A percentile compares a stretch with the other conserved stretches of the same genome.
phyloP scores from a whole-genome alignment of 129 eudicot species.

The Heracleum sosnowskyi region DNA sequence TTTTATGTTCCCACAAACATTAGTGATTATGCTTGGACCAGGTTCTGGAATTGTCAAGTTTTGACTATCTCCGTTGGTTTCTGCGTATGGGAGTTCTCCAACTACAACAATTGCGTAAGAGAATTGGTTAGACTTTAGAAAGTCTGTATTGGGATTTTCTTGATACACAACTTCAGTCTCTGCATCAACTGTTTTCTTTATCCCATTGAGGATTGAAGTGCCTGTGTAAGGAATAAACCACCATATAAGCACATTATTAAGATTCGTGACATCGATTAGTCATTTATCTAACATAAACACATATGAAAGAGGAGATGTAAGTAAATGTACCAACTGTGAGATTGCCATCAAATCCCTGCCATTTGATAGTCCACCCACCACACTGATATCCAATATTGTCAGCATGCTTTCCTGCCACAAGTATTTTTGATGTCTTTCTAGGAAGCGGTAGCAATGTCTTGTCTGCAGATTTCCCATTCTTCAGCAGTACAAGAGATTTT shows the following conservation, averaged over 20 bases:
- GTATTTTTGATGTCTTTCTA: constrained; percentile 51
- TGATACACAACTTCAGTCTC: constrained; percentile 50
- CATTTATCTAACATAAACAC: neutral
- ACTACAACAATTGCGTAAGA: constrained; percentile 71
- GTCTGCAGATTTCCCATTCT: constrained; percentile 50
- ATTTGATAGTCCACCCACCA: constrained; percentile 83
- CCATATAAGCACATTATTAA: neutral
- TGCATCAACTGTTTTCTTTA: constrained; percentile 49
- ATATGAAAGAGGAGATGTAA: neutral
- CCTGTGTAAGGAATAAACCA: constrained; percentile 24
- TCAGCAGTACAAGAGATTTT: constrained; percentile 68
- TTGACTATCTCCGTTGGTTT: constrained; percentile 57
- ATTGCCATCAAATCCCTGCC: constrained; percentile 79
- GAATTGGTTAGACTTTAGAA: constrained; percentile 46
- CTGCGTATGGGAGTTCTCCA: constrained; percentile 79
- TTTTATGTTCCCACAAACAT: constrained; percentile 52
- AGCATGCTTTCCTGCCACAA: constrained; percentile 73
- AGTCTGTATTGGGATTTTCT: constrained; percentile 42
- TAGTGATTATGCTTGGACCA: constrained; percentile 50
- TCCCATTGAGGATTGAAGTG: constrained; percentile 60
- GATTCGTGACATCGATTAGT: neutral
- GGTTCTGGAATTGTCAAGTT: constrained; percentile 61
- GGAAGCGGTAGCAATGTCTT: constrained; percentile 65
- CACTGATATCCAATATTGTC: constrained; percentile 75
- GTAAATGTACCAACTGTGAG: constrained; percentile 43